A percentile compares a stretch with the other conserved stretches of the same genome.
These are phyloP conservation scores for Zea luxurians DNA, from an alignment of 176 grass and related monocot species.

Conservation along the genomic window DNA sequence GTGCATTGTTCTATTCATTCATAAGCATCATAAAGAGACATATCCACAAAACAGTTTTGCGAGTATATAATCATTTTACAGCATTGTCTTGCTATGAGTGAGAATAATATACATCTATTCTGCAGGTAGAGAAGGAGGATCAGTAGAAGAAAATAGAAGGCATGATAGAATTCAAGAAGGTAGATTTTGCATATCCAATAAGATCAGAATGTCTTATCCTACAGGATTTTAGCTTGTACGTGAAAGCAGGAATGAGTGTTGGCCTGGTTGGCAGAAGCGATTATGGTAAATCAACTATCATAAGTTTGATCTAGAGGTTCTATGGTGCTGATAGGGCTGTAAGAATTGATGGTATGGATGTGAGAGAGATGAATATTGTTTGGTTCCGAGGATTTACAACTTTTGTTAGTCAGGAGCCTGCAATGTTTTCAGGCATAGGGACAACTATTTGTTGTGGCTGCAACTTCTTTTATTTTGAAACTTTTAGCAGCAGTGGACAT, in stretches of 20 bases:
- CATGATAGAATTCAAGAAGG: slow-evolving; percentile 80
- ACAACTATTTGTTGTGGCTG: too few species aligned
- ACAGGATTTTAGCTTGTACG: slow-evolving; percentile 85
- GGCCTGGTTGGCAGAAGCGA: slow-evolving; percentile 88
- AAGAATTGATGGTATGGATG: too few species aligned
- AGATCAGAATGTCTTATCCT: slow-evolving; percentile 82
- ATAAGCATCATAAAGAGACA: slow-evolving; percentile 4
- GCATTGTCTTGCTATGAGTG: slow-evolving; percentile 3
- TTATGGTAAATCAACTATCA: slow-evolving; percentile 75
- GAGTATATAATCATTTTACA: slow-evolving; percentile 19
- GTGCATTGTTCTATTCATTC: too few species aligned
- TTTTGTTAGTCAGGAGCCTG: too few species aligned
- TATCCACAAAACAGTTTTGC: neutral
- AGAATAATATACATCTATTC: slow-evolving; percentile 29
- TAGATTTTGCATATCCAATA: slow-evolving; percentile 92
- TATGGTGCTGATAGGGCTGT: too few species aligned
- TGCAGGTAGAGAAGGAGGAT: slow-evolving; percentile 63
- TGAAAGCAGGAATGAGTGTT: slow-evolving; percentile 88
- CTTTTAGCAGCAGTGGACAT: too few species aligned
- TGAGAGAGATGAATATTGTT: too few species aligned
- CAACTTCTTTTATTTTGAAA: too few species aligned
- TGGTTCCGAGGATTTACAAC: too few species aligned
- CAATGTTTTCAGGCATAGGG: too few species aligned
- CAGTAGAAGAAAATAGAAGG: slow-evolving; percentile 75
- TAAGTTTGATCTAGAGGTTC: too few species aligned